Conservation (phyloP, 371 early-diverging fungal genomes). For the Saksenaea vasiformis region DNA sequence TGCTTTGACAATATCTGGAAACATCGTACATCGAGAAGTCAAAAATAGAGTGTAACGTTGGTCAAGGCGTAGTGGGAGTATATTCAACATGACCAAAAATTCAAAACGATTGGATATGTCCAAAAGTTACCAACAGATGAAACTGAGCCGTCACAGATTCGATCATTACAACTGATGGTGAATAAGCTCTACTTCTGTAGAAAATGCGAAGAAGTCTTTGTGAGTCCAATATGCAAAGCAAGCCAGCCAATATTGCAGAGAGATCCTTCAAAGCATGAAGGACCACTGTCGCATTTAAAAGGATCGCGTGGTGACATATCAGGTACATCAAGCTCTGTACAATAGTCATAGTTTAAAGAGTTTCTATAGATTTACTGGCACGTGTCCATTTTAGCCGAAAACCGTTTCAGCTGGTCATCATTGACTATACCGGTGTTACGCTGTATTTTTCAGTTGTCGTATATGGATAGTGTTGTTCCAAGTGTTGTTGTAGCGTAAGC, state of each 20-base stretch:
- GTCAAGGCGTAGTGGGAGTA: too few relatives aligned
- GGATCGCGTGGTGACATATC: constrained; percentile 21
- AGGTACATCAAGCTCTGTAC: constrained; percentile 21
- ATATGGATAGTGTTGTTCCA: too few relatives aligned
- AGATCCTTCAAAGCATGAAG: constrained; percentile 22
- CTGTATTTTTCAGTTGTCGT: too few relatives aligned
- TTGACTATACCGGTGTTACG: constrained; percentile 26
- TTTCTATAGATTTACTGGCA: constrained; percentile 19
- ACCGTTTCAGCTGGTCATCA: constrained; percentile 17
- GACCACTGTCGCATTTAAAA: constrained; percentile 23
- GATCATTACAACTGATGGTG: constrained; percentile 29
- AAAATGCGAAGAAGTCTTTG: constrained; percentile 28
- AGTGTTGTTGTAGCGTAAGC: too few relatives aligned
- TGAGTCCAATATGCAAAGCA: constrained; percentile 24
- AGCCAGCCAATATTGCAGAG: constrained; percentile 23
- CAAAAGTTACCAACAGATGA: constrained; percentile 24
- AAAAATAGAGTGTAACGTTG: too few relatives aligned
- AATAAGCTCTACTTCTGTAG: constrained; percentile 26
- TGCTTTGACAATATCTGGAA: too few relatives aligned
- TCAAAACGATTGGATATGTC: constrained; percentile 28
- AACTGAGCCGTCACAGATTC: constrained; percentile 25
- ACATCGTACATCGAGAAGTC: too few relatives aligned
- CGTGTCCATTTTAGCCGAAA: constrained; percentile 24
- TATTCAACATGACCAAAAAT: too few relatives aligned
- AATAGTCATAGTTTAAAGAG: constrained; percentile 22